Evolutionary conservation across 2,329 filamentous ascomycete genomes (phyloP).

Genomic region (Grosmannia clavigera): DNA sequence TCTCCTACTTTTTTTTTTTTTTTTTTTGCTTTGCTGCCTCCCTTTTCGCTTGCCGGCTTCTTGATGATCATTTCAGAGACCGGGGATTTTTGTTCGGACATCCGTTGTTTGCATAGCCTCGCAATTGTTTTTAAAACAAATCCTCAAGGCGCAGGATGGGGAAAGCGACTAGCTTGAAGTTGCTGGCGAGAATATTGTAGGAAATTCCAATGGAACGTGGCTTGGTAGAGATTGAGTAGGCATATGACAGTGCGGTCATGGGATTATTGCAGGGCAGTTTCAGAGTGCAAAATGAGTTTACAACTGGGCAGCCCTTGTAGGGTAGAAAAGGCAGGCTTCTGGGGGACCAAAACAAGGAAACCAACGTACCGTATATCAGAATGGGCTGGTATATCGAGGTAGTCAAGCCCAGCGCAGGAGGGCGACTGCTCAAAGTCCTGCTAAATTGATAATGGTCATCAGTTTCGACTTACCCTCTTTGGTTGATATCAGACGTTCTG

Average conservation of each 20-base stretch:
- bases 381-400: constrained; percentile 37
- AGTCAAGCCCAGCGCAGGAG: constrained; percentile 36
- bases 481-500: neutral
- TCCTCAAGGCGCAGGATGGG: neutral
- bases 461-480: constrained; percentile 6
- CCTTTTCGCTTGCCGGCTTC: neutral
- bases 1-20: neutral
- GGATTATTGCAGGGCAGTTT: neutral
- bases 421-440: constrained; percentile 44
- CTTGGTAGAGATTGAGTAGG: neutral
- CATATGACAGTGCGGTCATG: neutral
- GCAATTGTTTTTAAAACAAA: neutral
- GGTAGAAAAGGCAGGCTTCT: neutral
- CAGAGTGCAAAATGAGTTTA: neutral
- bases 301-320: neutral
- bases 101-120: neutral
- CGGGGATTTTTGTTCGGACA: neutral
- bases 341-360: neutral
- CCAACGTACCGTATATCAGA: constrained; percentile 43
- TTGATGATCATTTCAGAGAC: neutral
- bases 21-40: neutral
- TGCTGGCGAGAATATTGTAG: neutral
- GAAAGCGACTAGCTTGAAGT: too few species aligned
- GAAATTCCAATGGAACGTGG: neutral
- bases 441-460: constrained; percentile 14